phyloP scores from a whole-genome alignment of 129 eudicot species.

The Solidago caesia region DNA sequence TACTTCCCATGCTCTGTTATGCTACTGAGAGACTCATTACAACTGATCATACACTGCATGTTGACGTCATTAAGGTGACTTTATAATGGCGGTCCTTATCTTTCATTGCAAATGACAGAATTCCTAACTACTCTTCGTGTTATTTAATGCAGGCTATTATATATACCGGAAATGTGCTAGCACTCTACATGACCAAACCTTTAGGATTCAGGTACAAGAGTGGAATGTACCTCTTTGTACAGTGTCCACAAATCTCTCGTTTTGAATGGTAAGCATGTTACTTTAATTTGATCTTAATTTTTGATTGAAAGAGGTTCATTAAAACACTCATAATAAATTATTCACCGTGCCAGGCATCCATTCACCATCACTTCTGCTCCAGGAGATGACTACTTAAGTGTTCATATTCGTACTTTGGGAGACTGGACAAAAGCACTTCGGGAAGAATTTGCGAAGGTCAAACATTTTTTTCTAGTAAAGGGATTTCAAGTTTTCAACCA shows the following conservation, averaged over 20 bases:
- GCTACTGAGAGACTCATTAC: slow-evolving; percentile 66
- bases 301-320: background rate
- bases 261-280: slow-evolving; percentile 69
- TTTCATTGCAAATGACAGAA: background rate
- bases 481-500: slow-evolving; percentile 6
- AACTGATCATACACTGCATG: slow-evolving; percentile 51
- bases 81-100: background rate
- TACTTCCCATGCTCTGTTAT: slow-evolving; percentile 60
- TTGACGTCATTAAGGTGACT: slow-evolving; percentile 69
- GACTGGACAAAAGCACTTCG: slow-evolving; percentile 91
- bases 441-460: slow-evolving; percentile 70
- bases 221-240: slow-evolving; percentile 96
- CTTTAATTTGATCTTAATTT: slow-evolving; percentile 1
- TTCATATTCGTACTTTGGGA: slow-evolving; percentile 89
- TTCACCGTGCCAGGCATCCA: slow-evolving; percentile 73
- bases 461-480: slow-evolving; percentile 20
- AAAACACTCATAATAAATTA: background rate
- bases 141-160: slow-evolving; percentile 69
- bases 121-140: background rate
- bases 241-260: slow-evolving; percentile 79
- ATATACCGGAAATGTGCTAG: slow-evolving; percentile 83
- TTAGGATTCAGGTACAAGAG: slow-evolving; percentile 85
- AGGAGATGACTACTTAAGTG: slow-evolving; percentile 72
- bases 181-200: slow-evolving; percentile 90
- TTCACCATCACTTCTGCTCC: slow-evolving; percentile 96